Evolutionary conservation across 441 rosid genomes (phyloP).

Genomic region (Metrosideros polymorpha): DNA sequence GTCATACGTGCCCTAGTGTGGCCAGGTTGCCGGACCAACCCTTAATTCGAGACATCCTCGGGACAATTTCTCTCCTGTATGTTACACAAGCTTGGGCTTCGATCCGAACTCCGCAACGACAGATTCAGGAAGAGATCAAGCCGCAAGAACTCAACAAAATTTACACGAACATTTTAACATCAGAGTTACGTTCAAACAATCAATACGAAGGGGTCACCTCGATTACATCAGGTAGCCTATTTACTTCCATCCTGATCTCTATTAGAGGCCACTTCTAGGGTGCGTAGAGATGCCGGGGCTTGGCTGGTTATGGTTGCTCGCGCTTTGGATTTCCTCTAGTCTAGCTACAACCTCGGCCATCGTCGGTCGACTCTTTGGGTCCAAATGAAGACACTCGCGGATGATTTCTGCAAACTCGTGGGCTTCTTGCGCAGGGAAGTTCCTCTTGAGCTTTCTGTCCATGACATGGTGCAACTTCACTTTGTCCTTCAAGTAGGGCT

Average conservation of each 20-base stretch:
- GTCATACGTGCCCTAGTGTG: too few relatives aligned
- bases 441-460: conserved; percentile 17
- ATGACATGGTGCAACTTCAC: conserved; percentile 7
- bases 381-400: conserved; percentile 9
- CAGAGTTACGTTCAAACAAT: neutral
- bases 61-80: neutral
- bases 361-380: conserved; percentile 12
- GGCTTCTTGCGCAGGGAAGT: conserved; percentile 15
- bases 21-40: neutral
- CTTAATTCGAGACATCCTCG: neutral
- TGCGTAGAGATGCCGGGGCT: neutral
- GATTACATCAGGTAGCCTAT: neutral
- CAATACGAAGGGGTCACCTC: neutral
- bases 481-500: conserved; percentile 9
- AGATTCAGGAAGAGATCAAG: neutral
- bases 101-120: neutral
- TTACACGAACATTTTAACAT: neutral
- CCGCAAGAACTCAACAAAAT: neutral
- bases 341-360: conserved; percentile 12
- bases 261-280: neutral
- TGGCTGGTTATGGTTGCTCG: neutral
- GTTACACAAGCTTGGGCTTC: neutral
- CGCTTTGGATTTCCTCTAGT: neutral
- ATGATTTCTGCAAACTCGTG: conserved; percentile 13
- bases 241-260: neutral